Conservation (phyloP, 2,329 filamentous ascomycete genomes). For the Diaporthe capsici region DNA sequence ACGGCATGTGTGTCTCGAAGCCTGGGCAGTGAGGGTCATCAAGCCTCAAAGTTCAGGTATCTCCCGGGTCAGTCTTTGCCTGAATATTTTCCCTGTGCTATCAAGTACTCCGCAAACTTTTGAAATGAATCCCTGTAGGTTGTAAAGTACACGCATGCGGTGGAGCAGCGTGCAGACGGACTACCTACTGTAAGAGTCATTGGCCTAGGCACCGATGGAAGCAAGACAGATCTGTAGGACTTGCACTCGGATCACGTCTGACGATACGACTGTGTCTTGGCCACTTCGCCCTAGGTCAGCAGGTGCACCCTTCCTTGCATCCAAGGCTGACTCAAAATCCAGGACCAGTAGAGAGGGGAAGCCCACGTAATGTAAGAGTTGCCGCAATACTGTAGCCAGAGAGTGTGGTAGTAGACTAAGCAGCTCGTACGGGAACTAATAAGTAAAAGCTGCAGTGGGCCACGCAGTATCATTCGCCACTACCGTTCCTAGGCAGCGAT, state of each 20-base stretch:
- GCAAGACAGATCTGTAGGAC: neutral
- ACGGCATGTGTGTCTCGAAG: neutral
- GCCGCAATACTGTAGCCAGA: neutral
- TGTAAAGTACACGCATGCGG: neutral
- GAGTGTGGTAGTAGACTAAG: neutral
- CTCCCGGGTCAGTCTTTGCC: too few species aligned
- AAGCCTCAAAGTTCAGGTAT: neutral
- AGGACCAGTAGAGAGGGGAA: neutral
- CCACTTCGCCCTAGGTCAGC: neutral
- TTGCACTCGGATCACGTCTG: neutral
- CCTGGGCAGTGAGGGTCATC: neutral
- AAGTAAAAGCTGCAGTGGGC: neutral
- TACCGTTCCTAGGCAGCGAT: neutral
- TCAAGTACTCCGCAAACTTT: neutral
- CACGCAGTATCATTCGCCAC: neutral
- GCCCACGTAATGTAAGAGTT: neutral
- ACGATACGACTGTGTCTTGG: neutral
- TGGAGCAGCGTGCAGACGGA: neutral
- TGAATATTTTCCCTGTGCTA: too few species aligned
- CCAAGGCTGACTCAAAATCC: slow-evolving; percentile 9
- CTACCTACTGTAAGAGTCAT: neutral
- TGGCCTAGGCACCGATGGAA: neutral
- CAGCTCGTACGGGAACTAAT: neutral
- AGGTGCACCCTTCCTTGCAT: neutral
- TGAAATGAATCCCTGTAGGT: neutral